phyloP scores from a whole-genome alignment of 768 basidiomycete species.

The Leccinum aurantiacum region DNA sequence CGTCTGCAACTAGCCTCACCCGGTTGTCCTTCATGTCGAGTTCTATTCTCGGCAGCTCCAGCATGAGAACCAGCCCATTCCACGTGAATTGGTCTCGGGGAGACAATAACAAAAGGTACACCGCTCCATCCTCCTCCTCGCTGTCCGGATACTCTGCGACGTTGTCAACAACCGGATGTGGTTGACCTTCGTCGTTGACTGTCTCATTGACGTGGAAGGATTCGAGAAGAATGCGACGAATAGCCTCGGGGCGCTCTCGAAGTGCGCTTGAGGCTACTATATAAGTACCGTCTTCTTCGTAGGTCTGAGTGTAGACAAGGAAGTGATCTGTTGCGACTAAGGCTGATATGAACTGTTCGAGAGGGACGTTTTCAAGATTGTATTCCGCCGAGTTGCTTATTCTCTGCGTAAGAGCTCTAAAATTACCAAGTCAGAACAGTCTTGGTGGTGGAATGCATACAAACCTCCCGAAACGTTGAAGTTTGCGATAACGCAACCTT shows the following conservation, averaged over 20 bases:
- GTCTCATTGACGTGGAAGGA: slow-evolving; percentile 79
- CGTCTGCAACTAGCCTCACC: slow-evolving; percentile 91
- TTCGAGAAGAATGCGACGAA: slow-evolving; percentile 78
- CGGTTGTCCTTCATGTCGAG: slow-evolving; percentile 82
- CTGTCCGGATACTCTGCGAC: slow-evolving; percentile 42
- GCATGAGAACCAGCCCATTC: slow-evolving; percentile 84
- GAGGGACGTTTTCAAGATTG: slow-evolving; percentile 65
- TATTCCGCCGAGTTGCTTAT: slow-evolving; percentile 96
- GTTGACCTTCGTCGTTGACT: slow-evolving; percentile 47
- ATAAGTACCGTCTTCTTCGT: slow-evolving; percentile 91
- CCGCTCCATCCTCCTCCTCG: slow-evolving; percentile 56
- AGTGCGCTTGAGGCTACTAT: slow-evolving; percentile 80
- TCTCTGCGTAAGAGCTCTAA: slow-evolving; percentile 72
- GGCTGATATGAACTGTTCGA: slow-evolving; percentile 77
- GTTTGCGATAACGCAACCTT: slow-evolving; percentile 85
- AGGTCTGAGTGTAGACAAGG: slow-evolving; percentile 85
- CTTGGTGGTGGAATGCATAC: neutral
- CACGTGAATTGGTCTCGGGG: slow-evolving; percentile 86
- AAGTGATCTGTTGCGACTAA: slow-evolving; percentile 87
- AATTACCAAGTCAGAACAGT: slow-evolving; percentile 7
- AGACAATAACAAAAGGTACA: slow-evolving; percentile 84
- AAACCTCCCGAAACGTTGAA: slow-evolving; percentile 90
- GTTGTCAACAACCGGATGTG: slow-evolving; percentile 41
- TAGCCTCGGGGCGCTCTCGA: slow-evolving; percentile 70
- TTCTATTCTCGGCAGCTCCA: slow-evolving; percentile 74